phyloP scores from a whole-genome alignment of 306 rosid species.

The Inga oerstediana region DNA sequence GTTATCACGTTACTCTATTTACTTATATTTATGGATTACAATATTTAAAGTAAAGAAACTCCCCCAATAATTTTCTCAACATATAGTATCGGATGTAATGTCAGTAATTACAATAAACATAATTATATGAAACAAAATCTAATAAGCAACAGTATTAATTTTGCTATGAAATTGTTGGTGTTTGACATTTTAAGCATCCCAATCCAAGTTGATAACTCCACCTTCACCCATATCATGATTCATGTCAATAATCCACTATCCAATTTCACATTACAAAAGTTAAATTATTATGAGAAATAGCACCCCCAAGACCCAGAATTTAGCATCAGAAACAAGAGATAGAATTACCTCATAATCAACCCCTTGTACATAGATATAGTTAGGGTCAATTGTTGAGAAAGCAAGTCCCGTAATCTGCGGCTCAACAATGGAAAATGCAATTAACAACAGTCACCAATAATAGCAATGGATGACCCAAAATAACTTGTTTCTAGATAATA shows the following conservation, averaged over 20 bases:
- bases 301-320: background rate
- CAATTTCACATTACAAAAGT: background rate
- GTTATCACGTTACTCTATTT: background rate
- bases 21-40: background rate
- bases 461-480: slow-evolving; percentile 6
- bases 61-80: background rate
- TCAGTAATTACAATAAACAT: background rate
- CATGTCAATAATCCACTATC: background rate
- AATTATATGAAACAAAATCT: background rate
- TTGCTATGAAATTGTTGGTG: background rate
- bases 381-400: slow-evolving; percentile 75
- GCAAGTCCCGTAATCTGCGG: slow-evolving; percentile 86
- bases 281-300: background rate
- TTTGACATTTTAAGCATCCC: background rate
- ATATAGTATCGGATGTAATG: background rate
- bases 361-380: slow-evolving; percentile 81
- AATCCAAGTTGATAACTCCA: background rate
- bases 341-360: slow-evolving; percentile 81
- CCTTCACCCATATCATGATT: background rate
- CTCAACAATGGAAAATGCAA: slow-evolving; percentile 15
- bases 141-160: background rate
- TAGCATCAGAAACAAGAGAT: background rate
- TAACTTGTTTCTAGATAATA: slow-evolving; percentile 9
- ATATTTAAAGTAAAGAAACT: background rate
- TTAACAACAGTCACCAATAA: slow-evolving; percentile 19